phyloP scores from a whole-genome alignment of 208 protist species.

The Plasmodiophora brassicae region DNA sequence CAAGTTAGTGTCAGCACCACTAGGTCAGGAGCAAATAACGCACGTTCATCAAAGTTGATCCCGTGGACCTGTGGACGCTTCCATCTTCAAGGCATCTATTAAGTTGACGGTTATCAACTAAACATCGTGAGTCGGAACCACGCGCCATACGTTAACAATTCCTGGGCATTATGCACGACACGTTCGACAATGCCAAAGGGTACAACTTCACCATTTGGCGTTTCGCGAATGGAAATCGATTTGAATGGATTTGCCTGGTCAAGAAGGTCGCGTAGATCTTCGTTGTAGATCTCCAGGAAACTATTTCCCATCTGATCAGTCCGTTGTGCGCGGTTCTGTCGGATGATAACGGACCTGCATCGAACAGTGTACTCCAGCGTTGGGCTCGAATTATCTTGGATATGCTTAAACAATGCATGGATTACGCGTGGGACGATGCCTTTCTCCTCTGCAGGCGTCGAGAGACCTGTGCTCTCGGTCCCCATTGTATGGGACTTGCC shows the following conservation, averaged over 20 bases:
- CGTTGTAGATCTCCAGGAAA: slow-evolving; percentile 29
- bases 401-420: background rate
- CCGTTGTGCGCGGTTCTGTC: too few species aligned
- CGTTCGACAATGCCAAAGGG: background rate
- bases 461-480: background rate
- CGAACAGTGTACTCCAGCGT: background rate
- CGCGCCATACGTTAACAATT: background rate
- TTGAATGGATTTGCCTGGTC: background rate
- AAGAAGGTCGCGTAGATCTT: slow-evolving; percentile 19
- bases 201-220: background rate
- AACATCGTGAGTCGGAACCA: background rate
- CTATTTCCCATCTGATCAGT: too few species aligned
- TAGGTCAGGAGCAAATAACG: background rate
- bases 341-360: too few species aligned
- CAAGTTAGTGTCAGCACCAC: background rate
- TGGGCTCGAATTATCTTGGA: background rate
- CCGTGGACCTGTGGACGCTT: background rate
- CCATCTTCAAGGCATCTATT: background rate
- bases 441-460: background rate
- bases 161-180: background rate
- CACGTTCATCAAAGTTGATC: slow-evolving; percentile 10
- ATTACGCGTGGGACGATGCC: background rate
- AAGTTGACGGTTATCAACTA: background rate
- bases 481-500: slow-evolving; percentile 27
- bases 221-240: slow-evolving; percentile 21